A percentile compares a stretch with the other conserved stretches of the same genome.
Conservation (phyloP, 768 basidiomycete species). For the Collybia sordida region DNA sequence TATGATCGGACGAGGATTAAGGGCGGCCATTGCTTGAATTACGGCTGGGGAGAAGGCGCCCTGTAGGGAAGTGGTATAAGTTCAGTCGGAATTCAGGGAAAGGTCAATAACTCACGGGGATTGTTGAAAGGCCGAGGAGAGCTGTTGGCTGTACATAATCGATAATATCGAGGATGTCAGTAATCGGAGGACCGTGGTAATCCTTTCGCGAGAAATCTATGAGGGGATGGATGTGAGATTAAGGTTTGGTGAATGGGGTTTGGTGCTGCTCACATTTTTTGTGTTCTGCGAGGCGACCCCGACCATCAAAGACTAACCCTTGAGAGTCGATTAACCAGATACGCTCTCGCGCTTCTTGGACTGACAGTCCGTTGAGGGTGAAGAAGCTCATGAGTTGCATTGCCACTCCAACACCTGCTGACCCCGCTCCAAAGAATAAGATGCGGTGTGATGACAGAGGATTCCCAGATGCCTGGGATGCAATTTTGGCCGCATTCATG, state of each 20-base stretch:
- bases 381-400: conserved; percentile 89
- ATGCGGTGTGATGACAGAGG: conserved; percentile 77
- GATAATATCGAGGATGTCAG: conserved; percentile 73
- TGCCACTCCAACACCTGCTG: conserved; percentile 90
- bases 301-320: conserved; percentile 77
- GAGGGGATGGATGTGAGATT: conserved; percentile 2
- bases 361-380: conserved; percentile 71
- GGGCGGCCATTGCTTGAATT: conserved; percentile 71
- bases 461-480: conserved; percentile 66
- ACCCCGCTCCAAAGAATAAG: conserved; percentile 91
- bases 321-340: conserved; percentile 89
- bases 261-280: conserved; percentile 62
- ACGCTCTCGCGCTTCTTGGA: conserved; percentile 70
- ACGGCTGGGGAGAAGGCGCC: conserved; percentile 76
- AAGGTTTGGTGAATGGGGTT: conserved; percentile 1
- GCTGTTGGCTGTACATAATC: conserved; percentile 85
- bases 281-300: conserved; percentile 76
- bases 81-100: neutral
- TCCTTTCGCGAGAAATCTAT: conserved; percentile 84
- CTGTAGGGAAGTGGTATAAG: conserved; percentile 22
- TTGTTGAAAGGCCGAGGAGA: conserved; percentile 87
- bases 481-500: conserved; percentile 80
- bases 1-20: conserved; percentile 84
- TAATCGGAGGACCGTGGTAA: conserved; percentile 75
- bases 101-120: conserved; percentile 42